Base-by-base conservation (phyloP, 1,284 basidiomycete species). In the Exobasidium cylindrosporum region DNA sequence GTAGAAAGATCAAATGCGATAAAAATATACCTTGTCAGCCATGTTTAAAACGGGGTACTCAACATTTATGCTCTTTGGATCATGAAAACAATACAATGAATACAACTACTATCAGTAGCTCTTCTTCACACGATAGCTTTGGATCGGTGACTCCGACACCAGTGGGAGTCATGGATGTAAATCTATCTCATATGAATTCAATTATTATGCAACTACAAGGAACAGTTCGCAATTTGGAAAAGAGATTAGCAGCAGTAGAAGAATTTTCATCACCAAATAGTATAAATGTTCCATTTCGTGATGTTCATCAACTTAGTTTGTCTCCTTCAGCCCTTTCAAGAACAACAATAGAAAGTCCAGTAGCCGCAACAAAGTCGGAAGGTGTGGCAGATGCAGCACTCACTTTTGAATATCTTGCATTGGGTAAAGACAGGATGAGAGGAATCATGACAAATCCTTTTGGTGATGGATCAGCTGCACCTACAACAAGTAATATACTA, bases 1-100 rank as follows among this genome's bases (percentile, higher is more conserved):
- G 69, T 11, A 58, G 71, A 4, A 73, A 73, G 63, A 67, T 67
- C 23, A 65, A 64, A 50, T 73, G 71, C 62, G 69, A 73, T 56
- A 71, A 69, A 56, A 63, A 69, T 57, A 67, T 69, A 21, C 71
- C 71, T 0, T 73, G 71, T 44, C 60, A 65, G 11, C 66, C 72
- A 0, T 74, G 72, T 57, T 44, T 68, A 55, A 68, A 72, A 30
- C 64, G 72, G 4, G 65, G 66, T 26, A 60, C 60, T 26, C 61
- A 62, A 13, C 67, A 71, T 30, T 56, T 62, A 23, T 71, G 69
- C 35, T 55, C 53, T n/a, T 28, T 50, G 4, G 47, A 50, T 50
- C 47, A 50, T 28, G 47, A 50, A 23, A 21, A 24, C 35, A n/a
- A n/a, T n/a, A n/a, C n/a, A n/a, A n/a, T n/a, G n/a, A n/a, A n/a